These are phyloP conservation scores for Datura wrightii DNA, from an alignment of 257 asterid genomes.

Conservation along the genomic window DNA sequence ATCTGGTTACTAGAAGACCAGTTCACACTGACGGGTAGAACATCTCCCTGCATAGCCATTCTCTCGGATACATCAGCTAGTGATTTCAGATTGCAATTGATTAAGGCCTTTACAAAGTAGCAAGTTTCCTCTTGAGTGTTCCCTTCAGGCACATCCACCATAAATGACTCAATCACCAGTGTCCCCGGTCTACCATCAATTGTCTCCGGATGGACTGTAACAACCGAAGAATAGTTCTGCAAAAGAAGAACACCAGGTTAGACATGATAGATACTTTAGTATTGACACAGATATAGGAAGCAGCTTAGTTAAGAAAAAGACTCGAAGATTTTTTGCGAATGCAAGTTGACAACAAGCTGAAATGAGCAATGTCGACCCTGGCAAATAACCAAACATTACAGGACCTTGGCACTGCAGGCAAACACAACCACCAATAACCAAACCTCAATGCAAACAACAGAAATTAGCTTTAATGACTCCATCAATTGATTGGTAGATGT, in stretches of 20 bases:
- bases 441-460: neutral
- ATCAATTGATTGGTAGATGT: neutral
- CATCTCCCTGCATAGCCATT: slow-evolving; percentile 60
- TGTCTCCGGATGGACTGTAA: slow-evolving; percentile 73
- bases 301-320: slow-evolving; percentile 1
- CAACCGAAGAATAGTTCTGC: slow-evolving; percentile 85
- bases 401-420: neutral
- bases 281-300: neutral
- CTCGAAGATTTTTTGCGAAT: neutral
- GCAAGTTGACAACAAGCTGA: neutral
- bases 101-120: slow-evolving; percentile 80
- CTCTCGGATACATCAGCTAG: slow-evolving; percentile 80
- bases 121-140: slow-evolving; percentile 82
- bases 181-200: slow-evolving; percentile 67
- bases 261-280: neutral
- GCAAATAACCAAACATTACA: slow-evolving; percentile 9
- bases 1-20: slow-evolving; percentile 29
- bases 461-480: neutral
- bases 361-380: neutral
- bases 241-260: slow-evolving; percentile 11
- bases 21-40: slow-evolving; percentile 7
- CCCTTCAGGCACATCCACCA: slow-evolving; percentile 87
- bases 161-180: slow-evolving; percentile 69
- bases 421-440: neutral
- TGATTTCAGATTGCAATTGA: slow-evolving; percentile 84